Evolutionary conservation across 2,329 filamentous ascomycete genomes (phyloP).

Genomic region (Fusarium chlamydosporum): DNA sequence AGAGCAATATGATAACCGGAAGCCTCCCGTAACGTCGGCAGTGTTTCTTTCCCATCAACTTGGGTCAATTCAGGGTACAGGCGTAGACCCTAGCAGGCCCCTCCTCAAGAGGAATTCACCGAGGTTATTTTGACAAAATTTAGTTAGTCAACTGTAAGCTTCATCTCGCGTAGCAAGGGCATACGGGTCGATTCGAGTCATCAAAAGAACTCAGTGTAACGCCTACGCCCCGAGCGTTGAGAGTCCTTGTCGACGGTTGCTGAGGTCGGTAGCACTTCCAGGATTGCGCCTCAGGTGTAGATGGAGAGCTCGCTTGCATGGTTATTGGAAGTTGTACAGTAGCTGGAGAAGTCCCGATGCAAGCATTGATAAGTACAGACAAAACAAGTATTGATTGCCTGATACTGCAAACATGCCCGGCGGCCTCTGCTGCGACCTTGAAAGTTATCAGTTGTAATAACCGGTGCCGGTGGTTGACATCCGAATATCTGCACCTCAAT

Average conservation of each 20-base stretch:
- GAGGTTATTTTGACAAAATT: conserved; percentile 11
- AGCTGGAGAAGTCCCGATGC: conserved; percentile 1
- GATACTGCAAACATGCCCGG: conserved; percentile 4
- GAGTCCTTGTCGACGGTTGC: conserved; percentile 3
- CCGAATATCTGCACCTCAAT: conserved; percentile 39
- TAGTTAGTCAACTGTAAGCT: conserved; percentile 2
- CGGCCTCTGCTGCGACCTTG: conserved; percentile 22
- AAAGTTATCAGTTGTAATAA: conserved; percentile 16
- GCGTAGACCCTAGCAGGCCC: conserved; percentile 17
- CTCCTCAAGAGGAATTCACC: conserved; percentile 23
- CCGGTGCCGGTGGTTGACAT: conserved; percentile 29
- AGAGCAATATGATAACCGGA: not conserved
- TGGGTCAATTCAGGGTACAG: conserved; percentile 34
- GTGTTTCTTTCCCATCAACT: conserved; percentile 41
- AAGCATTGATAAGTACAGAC: conserved; percentile 7
- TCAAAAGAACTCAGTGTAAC: conserved; percentile 9
- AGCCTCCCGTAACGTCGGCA: conserved; percentile 21
- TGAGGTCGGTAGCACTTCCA: conserved; percentile 12
- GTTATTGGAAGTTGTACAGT: not conserved
- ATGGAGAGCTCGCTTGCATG: conserved; percentile 10
- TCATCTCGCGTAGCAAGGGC: conserved; percentile 29
- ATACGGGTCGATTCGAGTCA: conserved; percentile 19
- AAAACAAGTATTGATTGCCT: conserved; percentile 22
- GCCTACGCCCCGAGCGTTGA: conserved; percentile 13
- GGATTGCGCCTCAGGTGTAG: conserved; percentile 16